These are phyloP conservation scores for Yarrowia sp. DNA, from an alignment of 805 yeast genomes.

Conservation along the genomic window DNA sequence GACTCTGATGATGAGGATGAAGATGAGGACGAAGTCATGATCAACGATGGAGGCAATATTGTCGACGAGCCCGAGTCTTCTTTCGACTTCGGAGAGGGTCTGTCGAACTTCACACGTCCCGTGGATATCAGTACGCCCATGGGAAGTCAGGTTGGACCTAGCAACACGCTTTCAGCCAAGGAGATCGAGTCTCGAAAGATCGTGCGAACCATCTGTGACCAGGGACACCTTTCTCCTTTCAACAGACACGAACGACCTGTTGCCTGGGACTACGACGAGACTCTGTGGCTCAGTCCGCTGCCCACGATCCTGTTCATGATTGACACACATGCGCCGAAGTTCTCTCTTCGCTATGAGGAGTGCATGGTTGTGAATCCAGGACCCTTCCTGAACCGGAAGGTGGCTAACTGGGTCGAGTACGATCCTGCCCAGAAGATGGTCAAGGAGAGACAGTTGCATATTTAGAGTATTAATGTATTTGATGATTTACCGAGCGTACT, in stretches of 20 bases:
- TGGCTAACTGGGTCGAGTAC: slow-evolving; percentile 72
- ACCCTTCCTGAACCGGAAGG: slow-evolving; percentile 45
- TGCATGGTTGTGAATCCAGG: slow-evolving; percentile 79
- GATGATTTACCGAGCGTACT: no score
- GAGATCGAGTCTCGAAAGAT: slow-evolving; percentile 46
- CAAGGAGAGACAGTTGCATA: slow-evolving; percentile 31
- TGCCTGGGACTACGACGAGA: slow-evolving; percentile 66
- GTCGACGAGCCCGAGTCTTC: neutral
- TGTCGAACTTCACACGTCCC: neutral
- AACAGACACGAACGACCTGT: slow-evolving; percentile 58
- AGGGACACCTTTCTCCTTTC: slow-evolving; percentile 85
- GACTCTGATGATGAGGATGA: slow-evolving; percentile 36
- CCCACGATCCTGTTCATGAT: slow-evolving; percentile 64
- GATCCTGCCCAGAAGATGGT: slow-evolving; percentile 56
- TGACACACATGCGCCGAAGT: slow-evolving; percentile 69
- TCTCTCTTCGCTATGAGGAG: slow-evolving; percentile 76
- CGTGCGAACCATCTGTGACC: slow-evolving; percentile 79
- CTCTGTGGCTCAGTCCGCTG: slow-evolving; percentile 69
- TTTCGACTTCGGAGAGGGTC: neutral
- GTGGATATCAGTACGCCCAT: slow-evolving; percentile 5
- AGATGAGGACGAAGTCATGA: slow-evolving; percentile 26
- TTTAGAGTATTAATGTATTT: slow-evolving; percentile 27
- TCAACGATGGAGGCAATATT: neutral
- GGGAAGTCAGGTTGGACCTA: slow-evolving; percentile 13
- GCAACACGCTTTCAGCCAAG: slow-evolving; percentile 32